phyloP scores from a whole-genome alignment of 495 filamentous ascomycete genomes.

The Penicillium subrubescens region DNA sequence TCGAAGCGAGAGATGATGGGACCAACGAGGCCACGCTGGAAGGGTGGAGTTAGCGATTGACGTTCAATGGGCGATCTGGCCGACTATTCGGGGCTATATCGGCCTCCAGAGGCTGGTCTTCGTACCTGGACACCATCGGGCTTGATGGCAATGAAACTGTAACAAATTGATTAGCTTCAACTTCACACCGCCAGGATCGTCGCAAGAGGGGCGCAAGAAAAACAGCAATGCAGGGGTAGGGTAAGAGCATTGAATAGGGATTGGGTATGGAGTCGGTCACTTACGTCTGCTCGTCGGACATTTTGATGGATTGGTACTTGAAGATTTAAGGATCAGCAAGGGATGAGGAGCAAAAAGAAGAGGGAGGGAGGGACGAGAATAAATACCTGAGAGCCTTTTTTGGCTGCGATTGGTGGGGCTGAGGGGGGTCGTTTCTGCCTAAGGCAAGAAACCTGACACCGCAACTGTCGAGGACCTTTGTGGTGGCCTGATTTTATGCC shows the following conservation, averaged over 20 bases:
- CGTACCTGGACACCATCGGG: constrained; percentile 97
- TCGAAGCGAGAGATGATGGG: constrained; percentile 98
- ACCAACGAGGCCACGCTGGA: constrained; percentile 90
- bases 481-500: constrained; percentile 21
- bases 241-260: constrained; percentile 19
- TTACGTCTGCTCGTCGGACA: constrained; percentile 94
- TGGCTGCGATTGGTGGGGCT: constrained; percentile 30
- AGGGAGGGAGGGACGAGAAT: constrained; percentile 37
- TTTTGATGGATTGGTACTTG: constrained; percentile 57
- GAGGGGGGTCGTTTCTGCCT: constrained; percentile 19
- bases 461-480: not conserved
- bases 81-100: not conserved
- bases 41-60: constrained; percentile 26
- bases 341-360: constrained; percentile 32
- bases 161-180: constrained; percentile 48
- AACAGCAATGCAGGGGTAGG: constrained; percentile 28
- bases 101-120: constrained; percentile 9
- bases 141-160: constrained; percentile 98
- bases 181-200: constrained; percentile 27
- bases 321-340: constrained; percentile 31
- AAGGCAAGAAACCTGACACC: constrained; percentile 9
- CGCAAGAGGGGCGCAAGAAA: constrained; percentile 24
- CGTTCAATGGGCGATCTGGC: constrained; percentile 19
- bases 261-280: constrained; percentile 35
- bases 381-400: constrained; percentile 30